Evolutionary conservation across 352 stramenopile genomes (phyloP), one percentile per base, ranked within the genome.

Genomic region (Globisporangium lucens): DNA sequence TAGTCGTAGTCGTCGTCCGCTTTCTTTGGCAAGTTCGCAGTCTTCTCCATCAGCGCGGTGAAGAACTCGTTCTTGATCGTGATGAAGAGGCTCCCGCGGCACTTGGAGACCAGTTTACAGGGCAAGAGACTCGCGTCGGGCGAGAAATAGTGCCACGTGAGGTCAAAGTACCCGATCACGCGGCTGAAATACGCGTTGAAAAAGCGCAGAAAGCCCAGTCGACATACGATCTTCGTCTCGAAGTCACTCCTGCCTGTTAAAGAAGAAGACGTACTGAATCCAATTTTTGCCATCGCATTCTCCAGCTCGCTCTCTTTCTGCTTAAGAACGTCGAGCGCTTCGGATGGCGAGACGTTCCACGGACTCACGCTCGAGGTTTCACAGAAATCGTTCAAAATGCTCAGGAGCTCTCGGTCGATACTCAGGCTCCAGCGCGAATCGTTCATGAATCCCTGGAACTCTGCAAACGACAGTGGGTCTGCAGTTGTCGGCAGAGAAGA

Each of bases 1-100:
- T 97, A 97, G 49, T 98, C 91, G 68, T 97, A 97, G 68, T 97
- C 91, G 66, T 98, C 91, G 35, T 97, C 91, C 1, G 85, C 78
- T 63, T 88, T 89, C 41, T 89, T 91, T 0, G 89, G 75, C 0
- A 83, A 75, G 30, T 90, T 95, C 3, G 87, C 74, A 4, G 91
- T 97, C 20, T 79, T 82, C 35, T 90, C 78, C 67, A 97, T 83
- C 2, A 96, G 47, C 10, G 74, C 53, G 1, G 77, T 83, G 67
- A 97, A 89, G 10, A 96, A 75, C 0, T 80, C 58, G 61, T 93
- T 90, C 61, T 97, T 97, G 65, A 93, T 80, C n/a, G 70, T 71
- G 15, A 84, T 69, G 60, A 97, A 97, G 6, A 97, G 62, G 47
- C 77, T 85, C 0, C 79, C 79, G 15, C 90, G 79, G n/a, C 89